Conservation (phyloP, 805 yeast genomes). For the Cyberlindnera mrakii region DNA sequence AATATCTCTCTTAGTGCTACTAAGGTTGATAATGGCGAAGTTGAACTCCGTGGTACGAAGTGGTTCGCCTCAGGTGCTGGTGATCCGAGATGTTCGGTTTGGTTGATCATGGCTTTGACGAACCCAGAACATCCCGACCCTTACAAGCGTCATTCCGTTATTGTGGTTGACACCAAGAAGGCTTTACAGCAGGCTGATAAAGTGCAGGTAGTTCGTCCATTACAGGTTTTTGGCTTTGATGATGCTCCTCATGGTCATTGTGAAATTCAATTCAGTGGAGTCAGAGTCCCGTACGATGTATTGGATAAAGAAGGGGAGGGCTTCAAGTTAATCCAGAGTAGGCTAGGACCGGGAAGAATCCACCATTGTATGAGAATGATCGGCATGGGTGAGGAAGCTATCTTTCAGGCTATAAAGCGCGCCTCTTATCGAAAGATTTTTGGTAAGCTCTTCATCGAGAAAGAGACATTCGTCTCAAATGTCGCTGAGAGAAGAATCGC, state of each 20-base stretch:
- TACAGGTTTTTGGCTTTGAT: conserved; percentile 52
- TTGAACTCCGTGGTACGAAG: conserved; percentile 52
- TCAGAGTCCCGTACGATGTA: conserved; percentile 37
- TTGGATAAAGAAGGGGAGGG: conserved; percentile 52
- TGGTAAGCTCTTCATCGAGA: conserved; percentile 41
- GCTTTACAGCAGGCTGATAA: conserved; percentile 42
- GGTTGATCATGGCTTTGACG: conserved; percentile 27
- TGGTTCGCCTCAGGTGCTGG: conserved; percentile 74
- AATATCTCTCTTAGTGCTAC: conserved; percentile 46
- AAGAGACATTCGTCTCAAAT: conserved; percentile 43
- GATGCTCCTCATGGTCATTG: conserved; percentile 73
- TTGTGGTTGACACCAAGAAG: conserved; percentile 45
- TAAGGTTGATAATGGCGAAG: conserved; percentile 33
- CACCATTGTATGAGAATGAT: conserved; percentile 65
- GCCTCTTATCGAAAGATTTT: conserved; percentile 48
- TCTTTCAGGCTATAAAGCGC: conserved; percentile 40
- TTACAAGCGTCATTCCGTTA: conserved; percentile 50
- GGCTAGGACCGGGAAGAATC: conserved; percentile 65
- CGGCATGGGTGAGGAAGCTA: conserved; percentile 55
- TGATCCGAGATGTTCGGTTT: conserved; percentile 48
- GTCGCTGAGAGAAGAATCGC: conserved; percentile 50
- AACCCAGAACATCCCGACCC: conserved; percentile 22
- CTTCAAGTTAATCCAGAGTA: conserved; percentile 55
- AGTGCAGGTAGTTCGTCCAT: conserved; percentile 44
- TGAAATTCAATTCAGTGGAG: conserved; percentile 47